Evolutionary conservation across 2,329 filamentous ascomycete genomes (phyloP).

Genomic region (Fusarium denticulatum): DNA sequence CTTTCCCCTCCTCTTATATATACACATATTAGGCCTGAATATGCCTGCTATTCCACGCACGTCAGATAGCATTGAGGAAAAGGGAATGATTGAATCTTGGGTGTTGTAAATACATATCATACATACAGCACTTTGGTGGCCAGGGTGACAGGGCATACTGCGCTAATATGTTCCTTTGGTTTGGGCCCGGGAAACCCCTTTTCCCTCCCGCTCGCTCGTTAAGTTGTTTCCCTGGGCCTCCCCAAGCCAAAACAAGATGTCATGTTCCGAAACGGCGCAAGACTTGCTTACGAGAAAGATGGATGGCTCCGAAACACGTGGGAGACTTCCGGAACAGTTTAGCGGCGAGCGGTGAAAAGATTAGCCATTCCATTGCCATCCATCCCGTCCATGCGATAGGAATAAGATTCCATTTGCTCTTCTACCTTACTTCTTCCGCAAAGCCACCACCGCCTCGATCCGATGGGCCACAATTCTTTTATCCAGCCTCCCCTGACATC

Average conservation of each 20-base stretch:
- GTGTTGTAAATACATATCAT: not conserved
- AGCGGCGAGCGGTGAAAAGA: slow-evolving; percentile 43
- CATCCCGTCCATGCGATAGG: not conserved
- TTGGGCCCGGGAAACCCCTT: slow-evolving; percentile 36
- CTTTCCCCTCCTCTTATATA: not conserved
- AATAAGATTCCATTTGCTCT: not conserved
- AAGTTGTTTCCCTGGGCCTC: slow-evolving; percentile 24
- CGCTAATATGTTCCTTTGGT: slow-evolving; percentile 23
- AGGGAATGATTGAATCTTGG: not conserved
- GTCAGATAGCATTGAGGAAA: not conserved
- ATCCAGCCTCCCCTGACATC: slow-evolving; percentile 9
- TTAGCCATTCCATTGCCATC: slow-evolving; percentile 33
- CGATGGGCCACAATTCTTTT: slow-evolving; percentile 9
- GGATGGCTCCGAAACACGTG: slow-evolving; percentile 41
- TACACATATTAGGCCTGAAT: not conserved
- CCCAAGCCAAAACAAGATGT: slow-evolving; percentile 26
- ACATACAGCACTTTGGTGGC: slow-evolving; percentile 3
- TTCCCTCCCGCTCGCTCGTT: slow-evolving; percentile 32
- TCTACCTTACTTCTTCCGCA: not conserved
- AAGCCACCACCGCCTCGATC: slow-evolving; percentile 35
- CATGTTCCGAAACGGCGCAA: slow-evolving; percentile 24
- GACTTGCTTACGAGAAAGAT: slow-evolving; percentile 32
- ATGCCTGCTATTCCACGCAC: not conserved
- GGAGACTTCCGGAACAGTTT: slow-evolving; percentile 43
- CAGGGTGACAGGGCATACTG: slow-evolving; percentile 25